Percentiles rank a stretch among this genome's conserved stretches.
Evolutionary conservation across 1,139 yeast species (phyloP).

Genomic region (Sugiyamaella castrensis): DNA sequence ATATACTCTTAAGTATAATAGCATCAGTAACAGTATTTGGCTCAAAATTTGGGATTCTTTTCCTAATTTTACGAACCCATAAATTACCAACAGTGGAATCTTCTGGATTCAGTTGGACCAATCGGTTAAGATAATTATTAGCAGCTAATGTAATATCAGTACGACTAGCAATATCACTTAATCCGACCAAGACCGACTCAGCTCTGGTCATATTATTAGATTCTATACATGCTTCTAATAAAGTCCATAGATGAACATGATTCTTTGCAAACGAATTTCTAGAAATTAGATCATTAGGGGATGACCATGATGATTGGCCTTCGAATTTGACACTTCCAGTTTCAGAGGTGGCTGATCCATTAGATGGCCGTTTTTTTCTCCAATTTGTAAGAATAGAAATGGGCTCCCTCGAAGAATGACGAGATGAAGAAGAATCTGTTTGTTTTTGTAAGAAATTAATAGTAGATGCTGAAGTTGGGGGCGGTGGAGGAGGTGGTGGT

Average conservation of each 20-base stretch:
- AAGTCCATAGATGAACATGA: slow-evolving; percentile 65
- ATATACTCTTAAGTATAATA: slow-evolving; percentile 35
- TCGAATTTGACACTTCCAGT: slow-evolving; percentile 13
- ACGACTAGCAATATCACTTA: slow-evolving; percentile 45
- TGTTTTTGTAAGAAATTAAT: too few relatives aligned
- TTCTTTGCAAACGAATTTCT: slow-evolving; percentile 42
- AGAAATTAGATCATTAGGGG: slow-evolving; percentile 35
- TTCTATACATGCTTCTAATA: slow-evolving; percentile 75
- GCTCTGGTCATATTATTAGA: slow-evolving; percentile 72
- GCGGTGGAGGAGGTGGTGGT: not conserved
- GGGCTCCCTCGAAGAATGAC: too few relatives aligned
- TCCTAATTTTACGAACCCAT: slow-evolving; percentile 31
- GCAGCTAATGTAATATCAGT: slow-evolving; percentile 43
- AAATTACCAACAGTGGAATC: slow-evolving; percentile 30
- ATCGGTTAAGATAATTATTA: slow-evolving; percentile 48
- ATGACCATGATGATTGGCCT: slow-evolving; percentile 32
- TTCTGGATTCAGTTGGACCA: slow-evolving; percentile 41
- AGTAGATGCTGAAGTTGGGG: too few relatives aligned
- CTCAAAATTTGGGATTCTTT: slow-evolving; percentile 28
- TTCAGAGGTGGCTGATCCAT: not conserved
- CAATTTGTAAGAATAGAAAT: too few relatives aligned
- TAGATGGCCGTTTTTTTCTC: too few relatives aligned
- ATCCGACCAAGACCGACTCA: slow-evolving; percentile 58
- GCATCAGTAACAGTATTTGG: slow-evolving; percentile 38
- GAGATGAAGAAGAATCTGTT: too few relatives aligned